A percentile compares a stretch with the other conserved stretches of the same genome.
These are phyloP conservation scores for Panellus pusillus DNA, from an alignment of 768 basidiomycete genomes.

Conservation along the genomic window DNA sequence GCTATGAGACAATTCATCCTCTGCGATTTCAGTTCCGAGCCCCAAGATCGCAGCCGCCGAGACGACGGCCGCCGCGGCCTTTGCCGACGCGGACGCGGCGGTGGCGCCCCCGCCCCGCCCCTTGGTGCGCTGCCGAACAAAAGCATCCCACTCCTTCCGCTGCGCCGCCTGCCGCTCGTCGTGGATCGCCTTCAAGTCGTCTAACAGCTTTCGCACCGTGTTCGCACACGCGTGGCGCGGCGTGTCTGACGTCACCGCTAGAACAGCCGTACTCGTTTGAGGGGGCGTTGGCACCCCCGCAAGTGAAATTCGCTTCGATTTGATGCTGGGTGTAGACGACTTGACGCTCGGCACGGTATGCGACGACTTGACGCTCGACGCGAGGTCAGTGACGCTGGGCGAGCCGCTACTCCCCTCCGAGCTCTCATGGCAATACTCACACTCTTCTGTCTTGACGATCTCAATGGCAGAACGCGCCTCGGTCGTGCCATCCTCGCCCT, in stretches of 20 bases:
- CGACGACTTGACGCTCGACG: constrained; percentile 12
- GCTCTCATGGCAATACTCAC: constrained; percentile 39
- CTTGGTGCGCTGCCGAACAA: constrained; percentile 69
- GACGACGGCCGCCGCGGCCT: constrained; percentile 27
- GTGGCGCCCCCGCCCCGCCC: constrained; percentile 28
- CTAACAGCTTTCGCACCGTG: constrained; percentile 72
- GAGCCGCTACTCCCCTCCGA: constrained; percentile 17
- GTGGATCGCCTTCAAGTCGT: constrained; percentile 78
- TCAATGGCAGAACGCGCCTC: constrained; percentile 35
- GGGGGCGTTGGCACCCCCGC: neutral
- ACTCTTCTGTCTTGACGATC: constrained; percentile 44
- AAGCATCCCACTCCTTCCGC: constrained; percentile 85
- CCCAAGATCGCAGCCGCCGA: constrained; percentile 67
- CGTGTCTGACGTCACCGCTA: constrained; percentile 58
- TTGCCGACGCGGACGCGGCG: constrained; percentile 25
- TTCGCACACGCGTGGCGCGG: constrained; percentile 76
- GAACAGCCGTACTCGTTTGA: constrained; percentile 31
- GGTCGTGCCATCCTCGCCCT: constrained; percentile 32
- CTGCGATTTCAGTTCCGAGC: constrained; percentile 59
- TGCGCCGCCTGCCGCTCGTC: constrained; percentile 71
- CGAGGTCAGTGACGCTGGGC: constrained; percentile 1
- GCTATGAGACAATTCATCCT: constrained; percentile 76
- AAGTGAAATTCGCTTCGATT: constrained; percentile 45
- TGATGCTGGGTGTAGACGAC: constrained; percentile 54
- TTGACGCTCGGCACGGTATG: constrained; percentile 29